Evolutionary conservation across 2,329 filamentous ascomycete species (phyloP), one percentile per base, ranked within the genome.

Genomic region (Grosmannia penicillata): DNA sequence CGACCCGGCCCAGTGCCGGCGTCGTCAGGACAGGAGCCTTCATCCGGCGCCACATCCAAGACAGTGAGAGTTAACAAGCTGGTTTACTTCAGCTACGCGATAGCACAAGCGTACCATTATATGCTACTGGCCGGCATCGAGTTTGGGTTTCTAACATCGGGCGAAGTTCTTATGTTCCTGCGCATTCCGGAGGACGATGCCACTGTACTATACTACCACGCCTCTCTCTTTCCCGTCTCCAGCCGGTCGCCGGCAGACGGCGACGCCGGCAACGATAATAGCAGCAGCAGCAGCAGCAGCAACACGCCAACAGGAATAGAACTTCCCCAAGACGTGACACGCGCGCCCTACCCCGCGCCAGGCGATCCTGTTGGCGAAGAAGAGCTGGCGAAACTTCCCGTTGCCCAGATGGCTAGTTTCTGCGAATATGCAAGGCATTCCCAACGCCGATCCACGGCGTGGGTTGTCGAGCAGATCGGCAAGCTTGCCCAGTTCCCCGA

Each of bases 391-490:
- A 24, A 36, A 19, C 33, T 32, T 23, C 38, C 27, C 9, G 33
- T 40, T n/a, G 27, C 38, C 17, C 38, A 37, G 15, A 33, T 42
- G 15, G 40, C 14, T 25, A 39, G 40, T 24, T 42, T 42, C 23
- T 38, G 36, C 24, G 36, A 38, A 30, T 29, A 36, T n/a, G 40
- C 40, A 4, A 28, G 32, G 36, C 26, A 39, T 25, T 36, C 36
- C 24, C 23, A 36, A n/a, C 36, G 36, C 19, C 37, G 40, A 13
- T 17, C 40, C 24, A 8, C 33, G 3, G 17, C 40, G 26, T 42
- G 40, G 40, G 17, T 21, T 4, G 17, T 42, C 8, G 40, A 42
- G 32, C 33, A 39, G n/a, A 33, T 17, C 8, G 24, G 23, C 6
- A 40, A 29, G 17, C 33, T 39, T 24, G 33, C 40, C 25, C 24